phyloP scores from a whole-genome alignment of 2,329 filamentous ascomycete species.

The Sarocladium brachiariae region DNA sequence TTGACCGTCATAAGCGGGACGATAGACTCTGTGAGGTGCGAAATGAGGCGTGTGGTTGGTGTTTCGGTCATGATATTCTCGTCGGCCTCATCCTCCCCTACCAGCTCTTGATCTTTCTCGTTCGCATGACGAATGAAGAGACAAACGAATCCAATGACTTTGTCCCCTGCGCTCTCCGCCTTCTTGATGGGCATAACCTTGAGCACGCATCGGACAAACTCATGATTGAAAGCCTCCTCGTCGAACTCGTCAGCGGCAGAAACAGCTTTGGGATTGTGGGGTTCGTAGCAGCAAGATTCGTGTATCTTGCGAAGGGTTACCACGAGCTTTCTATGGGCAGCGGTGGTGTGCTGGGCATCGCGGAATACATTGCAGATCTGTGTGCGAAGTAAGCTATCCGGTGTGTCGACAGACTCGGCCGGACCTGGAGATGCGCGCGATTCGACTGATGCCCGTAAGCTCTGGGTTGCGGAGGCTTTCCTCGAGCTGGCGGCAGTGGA shows the following conservation, averaged over 20 bases:
- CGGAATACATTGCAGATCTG: conserved; percentile 68
- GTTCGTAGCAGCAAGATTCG: conserved; percentile 70
- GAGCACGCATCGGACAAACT: conserved; percentile 76
- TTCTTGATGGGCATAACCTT: conserved; percentile 85
- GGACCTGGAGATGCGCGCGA: conserved; percentile 48
- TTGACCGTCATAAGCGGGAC: conserved; percentile 75
- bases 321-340: conserved; percentile 82
- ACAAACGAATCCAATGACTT: conserved; percentile 79
- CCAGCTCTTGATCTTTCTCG: conserved; percentile 63
- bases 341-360: conserved; percentile 82
- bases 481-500: conserved; percentile 31
- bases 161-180: conserved; percentile 80
- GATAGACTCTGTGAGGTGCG: conserved; percentile 64
- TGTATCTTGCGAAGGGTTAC: conserved; percentile 87
- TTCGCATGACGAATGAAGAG: conserved; percentile 70
- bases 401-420: conserved; percentile 69
- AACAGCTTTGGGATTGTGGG: conserved; percentile 41
- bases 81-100: conserved; percentile 55
- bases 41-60: conserved; percentile 72
- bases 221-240: conserved; percentile 79
- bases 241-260: conserved; percentile 59
- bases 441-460: conserved; percentile 34
- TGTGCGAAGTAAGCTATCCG: conserved; percentile 62
- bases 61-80: conserved; percentile 71
- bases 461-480: conserved; percentile 31